Conservation (phyloP, 305 asterid species). For the Rubia tinctorum region DNA sequence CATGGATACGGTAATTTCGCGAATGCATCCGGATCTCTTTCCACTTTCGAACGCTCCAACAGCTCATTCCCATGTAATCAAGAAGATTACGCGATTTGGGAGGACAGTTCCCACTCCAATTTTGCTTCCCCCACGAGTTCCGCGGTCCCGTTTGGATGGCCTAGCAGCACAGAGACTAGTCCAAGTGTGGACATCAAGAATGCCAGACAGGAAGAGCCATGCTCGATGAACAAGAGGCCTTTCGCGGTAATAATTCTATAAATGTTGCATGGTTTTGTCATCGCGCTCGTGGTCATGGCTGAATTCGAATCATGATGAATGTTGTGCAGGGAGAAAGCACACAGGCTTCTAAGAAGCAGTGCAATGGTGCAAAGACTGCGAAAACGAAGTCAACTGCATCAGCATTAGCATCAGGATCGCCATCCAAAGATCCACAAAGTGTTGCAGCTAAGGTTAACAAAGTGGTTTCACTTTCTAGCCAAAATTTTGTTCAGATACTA, state of each 20-base stretch:
- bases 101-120: slow-evolving; percentile 32
- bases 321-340: slow-evolving; percentile 47
- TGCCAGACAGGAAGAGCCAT: slow-evolving; percentile 25
- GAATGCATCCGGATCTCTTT: slow-evolving; percentile 45
- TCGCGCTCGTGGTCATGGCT: not conserved
- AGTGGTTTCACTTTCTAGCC: not conserved
- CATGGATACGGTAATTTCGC: slow-evolving; percentile 32
- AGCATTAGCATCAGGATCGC: slow-evolving; percentile 23
- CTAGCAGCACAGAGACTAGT: slow-evolving; percentile 31
- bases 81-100: slow-evolving; percentile 51
- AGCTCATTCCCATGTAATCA: slow-evolving; percentile 28
- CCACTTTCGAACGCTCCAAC: slow-evolving; percentile 53
- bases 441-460: slow-evolving; percentile 82
- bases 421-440: slow-evolving; percentile 77
- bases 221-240: slow-evolving; percentile 51
- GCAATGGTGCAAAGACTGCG: slow-evolving; percentile 39
- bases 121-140: slow-evolving; percentile 18
- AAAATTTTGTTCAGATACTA: not conserved
- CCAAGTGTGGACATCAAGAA: slow-evolving; percentile 11
- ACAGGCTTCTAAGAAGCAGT: slow-evolving; percentile 70
- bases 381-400: slow-evolving; percentile 40
- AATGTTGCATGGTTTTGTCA: too few species aligned
- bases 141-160: slow-evolving; percentile 47
- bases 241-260: slow-evolving; percentile 32
- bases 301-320: not conserved